Conservation (phyloP, 176 grass and related monocot species). For the Aechmea fasciata region DNA sequence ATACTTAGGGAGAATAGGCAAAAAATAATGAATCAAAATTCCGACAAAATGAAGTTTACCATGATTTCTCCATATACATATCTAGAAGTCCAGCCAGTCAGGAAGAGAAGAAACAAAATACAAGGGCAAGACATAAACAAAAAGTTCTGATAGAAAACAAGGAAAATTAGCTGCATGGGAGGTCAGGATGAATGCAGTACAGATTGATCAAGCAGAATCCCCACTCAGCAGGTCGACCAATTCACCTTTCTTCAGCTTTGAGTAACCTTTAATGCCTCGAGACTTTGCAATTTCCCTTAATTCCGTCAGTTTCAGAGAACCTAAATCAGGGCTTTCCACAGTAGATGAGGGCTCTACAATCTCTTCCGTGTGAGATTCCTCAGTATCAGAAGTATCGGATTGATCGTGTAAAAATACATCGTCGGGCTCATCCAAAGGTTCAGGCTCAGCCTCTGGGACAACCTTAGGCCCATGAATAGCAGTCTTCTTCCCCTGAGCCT, state of each 20-base stretch:
- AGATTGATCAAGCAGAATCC: constrained; percentile 11
- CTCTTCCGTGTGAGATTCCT: constrained; percentile 4
- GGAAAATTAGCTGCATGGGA: constrained; percentile 11
- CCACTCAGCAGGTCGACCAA: constrained; percentile 42
- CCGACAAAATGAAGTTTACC: neutral
- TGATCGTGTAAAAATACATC: constrained; percentile 31
- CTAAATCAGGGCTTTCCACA: constrained; percentile 27
- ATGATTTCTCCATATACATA: neutral
- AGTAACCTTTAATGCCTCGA: constrained; percentile 56
- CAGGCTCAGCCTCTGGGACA: constrained; percentile 17
- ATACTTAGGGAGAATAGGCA: neutral
- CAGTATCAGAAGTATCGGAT: constrained; percentile 10
- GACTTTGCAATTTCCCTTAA: constrained; percentile 60
- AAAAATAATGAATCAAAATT: neutral
- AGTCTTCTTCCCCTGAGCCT: constrained; percentile 26
- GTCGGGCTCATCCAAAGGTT: constrained; percentile 21
- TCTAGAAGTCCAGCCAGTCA: neutral
- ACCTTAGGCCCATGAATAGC: constrained; percentile 18
- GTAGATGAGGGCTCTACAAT: constrained; percentile 9
- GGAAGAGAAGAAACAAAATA: neutral
- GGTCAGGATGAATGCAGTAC: constrained; percentile 4
- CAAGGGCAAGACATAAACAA: neutral
- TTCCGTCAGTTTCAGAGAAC: constrained; percentile 46
- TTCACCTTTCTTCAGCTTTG: constrained; percentile 69
- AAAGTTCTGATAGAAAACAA: neutral